Base-by-base conservation (phyloP, 805 yeast species). In the Zygotorulaspora chibaensis region DNA sequence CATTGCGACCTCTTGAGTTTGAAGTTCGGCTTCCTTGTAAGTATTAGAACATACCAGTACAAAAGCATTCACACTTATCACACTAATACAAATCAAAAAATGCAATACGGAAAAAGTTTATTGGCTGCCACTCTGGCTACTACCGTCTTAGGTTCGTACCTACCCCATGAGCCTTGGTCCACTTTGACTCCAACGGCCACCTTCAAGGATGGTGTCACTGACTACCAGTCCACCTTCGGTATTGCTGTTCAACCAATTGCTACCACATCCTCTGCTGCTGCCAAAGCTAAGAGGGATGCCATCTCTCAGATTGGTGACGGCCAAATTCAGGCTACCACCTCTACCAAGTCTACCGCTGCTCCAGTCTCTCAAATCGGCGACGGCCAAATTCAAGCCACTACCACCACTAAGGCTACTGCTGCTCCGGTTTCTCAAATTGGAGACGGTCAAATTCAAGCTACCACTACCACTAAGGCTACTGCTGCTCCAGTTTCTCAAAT, bases 321-420 rank as follows among this genome's bases (percentile, higher is more conserved):
- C 46, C 65, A 76, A 62, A 68, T 75, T 54, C 77, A 74, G 58
- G 67, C 74, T 40, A 70, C 73, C 47, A 58, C 70, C 27, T 8
- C 25, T 12, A 38, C 28, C 25, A 38, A 45, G 2, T 38, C 63
- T 34, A 54, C 65, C 27, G 41, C 58, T 8, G 33, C 56, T 31
- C 58, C 66, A 43, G 54, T 54, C 20, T 55, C 73, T 27, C 72
- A 68, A 53, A 71, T 71, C 54, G 61, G 63, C 38, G 78, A 74
- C 47, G 83, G 83, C 60, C 83, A 79, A 66, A 69, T 78, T 60
- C 83, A 59, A 43, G 74, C 73, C 36, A 53, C 65, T 38, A 58
- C 70, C 31, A 47, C 68, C 41, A 46, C 65, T 10, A 42, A 53
- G 57, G 34, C 63, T 65, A 28, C 59, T 61, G 53, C 51, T 30